Evolutionary conservation across 2,329 filamentous ascomycete genomes (phyloP).

Genomic region (Aspergillus pseudonomiae): DNA sequence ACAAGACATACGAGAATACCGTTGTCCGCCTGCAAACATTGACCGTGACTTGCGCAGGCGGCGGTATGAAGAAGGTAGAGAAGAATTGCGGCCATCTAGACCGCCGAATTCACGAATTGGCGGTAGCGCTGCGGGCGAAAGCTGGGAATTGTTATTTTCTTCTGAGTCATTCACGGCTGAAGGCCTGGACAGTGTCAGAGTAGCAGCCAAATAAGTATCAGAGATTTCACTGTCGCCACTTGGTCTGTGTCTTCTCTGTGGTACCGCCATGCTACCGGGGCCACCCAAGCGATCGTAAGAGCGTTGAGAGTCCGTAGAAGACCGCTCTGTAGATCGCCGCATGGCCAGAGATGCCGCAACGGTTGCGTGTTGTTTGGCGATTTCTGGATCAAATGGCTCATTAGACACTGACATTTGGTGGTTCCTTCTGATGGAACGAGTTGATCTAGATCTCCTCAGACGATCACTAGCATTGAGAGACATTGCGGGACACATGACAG

Average conservation of each 20-base stretch:
- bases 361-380: conserved; percentile 39
- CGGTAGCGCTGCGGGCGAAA: conserved; percentile 25
- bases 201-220: conserved; percentile 14
- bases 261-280: conserved; percentile 28
- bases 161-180: conserved; percentile 7
- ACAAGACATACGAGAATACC: conserved; percentile 27
- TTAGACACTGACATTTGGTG: conserved; percentile 24
- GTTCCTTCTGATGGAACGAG: conserved; percentile 39
- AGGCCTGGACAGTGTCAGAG: conserved; percentile 6
- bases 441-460: conserved; percentile 43
- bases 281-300: conserved; percentile 36
- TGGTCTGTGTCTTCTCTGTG: conserved; percentile 27
- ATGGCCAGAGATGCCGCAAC: conserved; percentile 49
- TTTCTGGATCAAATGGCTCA: conserved; percentile 34
- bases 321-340: conserved; percentile 37
- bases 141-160: conserved; percentile 5
- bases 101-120: conserved; percentile 36
- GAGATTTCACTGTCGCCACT: conserved; percentile 18
- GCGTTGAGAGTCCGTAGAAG: conserved; percentile 28
- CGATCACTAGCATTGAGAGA: conserved; percentile 33
- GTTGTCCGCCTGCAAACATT: conserved; percentile 48
- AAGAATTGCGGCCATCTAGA: conserved; percentile 40
- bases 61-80: conserved; percentile 51
- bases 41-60: conserved; percentile 51
- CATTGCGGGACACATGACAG: conserved; percentile 31